phyloP scores from a whole-genome alignment of 2,329 filamentous ascomycete genomes.

The Chalaropsis ovoidea region DNA sequence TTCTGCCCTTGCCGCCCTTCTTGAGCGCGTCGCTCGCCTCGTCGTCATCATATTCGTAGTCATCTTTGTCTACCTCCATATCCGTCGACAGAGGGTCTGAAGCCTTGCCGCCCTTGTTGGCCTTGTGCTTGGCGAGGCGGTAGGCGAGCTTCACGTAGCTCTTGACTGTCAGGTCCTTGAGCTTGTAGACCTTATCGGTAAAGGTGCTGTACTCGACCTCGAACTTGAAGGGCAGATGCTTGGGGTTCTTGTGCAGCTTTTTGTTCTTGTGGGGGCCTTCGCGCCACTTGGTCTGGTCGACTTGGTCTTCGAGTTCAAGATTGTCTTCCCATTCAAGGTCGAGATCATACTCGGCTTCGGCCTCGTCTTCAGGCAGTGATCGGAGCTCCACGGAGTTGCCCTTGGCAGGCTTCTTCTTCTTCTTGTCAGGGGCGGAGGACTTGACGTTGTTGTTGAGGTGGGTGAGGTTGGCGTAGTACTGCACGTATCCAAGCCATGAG shows the following conservation, averaged over 20 bases:
- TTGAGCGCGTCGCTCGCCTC: slow-evolving; percentile 30
- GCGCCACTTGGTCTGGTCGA: slow-evolving; percentile 45
- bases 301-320: slow-evolving; percentile 26
- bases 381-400: slow-evolving; percentile 20
- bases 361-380: slow-evolving; percentile 10
- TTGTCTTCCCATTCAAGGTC: no score
- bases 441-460: slow-evolving; percentile 64
- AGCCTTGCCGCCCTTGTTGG: slow-evolving; percentile 18
- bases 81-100: background rate
- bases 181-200: slow-evolving; percentile 60
- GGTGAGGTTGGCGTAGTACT: slow-evolving; percentile 93
- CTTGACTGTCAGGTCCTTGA: slow-evolving; percentile 74
- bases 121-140: slow-evolving; percentile 52
- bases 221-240: slow-evolving; percentile 57
- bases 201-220: slow-evolving; percentile 81
- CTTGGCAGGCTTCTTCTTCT: slow-evolving; percentile 28
- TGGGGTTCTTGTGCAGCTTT: slow-evolving; percentile 43
- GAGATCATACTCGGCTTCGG: background rate
- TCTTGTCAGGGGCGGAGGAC: slow-evolving; percentile 28
- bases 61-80: slow-evolving; percentile 28
- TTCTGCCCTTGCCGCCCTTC: slow-evolving; percentile 30
- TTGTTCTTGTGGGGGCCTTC: slow-evolving; percentile 54
- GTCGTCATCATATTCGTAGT: slow-evolving; percentile 29
- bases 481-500: slow-evolving; percentile 68
- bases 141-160: slow-evolving; percentile 72